Evolutionary conservation across 2,329 filamentous ascomycete genomes (phyloP).

Genomic region (Botrytis sinoallii): DNA sequence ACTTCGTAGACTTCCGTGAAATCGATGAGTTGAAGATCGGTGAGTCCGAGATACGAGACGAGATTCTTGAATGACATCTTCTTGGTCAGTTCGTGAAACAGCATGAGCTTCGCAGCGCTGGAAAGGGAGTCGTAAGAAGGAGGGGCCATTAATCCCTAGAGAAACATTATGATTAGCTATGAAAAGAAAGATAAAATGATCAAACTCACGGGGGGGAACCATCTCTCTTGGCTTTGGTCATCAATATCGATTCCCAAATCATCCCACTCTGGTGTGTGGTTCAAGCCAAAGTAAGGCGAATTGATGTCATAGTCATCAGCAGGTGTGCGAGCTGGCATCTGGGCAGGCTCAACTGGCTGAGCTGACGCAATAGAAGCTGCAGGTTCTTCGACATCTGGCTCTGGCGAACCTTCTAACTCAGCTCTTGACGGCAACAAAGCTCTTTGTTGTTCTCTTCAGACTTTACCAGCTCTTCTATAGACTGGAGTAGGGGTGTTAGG

Average conservation of each 20-base stretch:
- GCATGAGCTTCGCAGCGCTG: neutral
- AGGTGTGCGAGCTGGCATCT: neutral
- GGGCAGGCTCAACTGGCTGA: no score
- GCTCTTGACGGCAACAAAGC: no score
- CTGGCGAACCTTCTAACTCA: no score
- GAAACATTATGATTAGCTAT: neutral
- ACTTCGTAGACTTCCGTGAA: neutral
- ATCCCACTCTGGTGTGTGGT: neutral
- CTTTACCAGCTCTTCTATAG: no score
- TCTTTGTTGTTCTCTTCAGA: no score
- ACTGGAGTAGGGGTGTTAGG: no score
- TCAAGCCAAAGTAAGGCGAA: neutral
- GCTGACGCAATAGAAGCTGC: no score
- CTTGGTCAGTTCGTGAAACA: neutral
- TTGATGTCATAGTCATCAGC: neutral
- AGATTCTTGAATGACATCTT: neutral
- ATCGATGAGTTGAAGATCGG: neutral
- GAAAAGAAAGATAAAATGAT: neutral
- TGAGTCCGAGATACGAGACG: neutral
- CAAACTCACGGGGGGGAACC: neutral
- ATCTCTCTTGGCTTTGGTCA: neutral
- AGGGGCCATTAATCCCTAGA: neutral
- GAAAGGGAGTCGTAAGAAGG: neutral
- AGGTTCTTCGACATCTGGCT: no score
- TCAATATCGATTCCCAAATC: neutral